Base-by-base conservation (phyloP, 2,329 filamentous ascomycete genomes). In the Salinomyces thailandicus region DNA sequence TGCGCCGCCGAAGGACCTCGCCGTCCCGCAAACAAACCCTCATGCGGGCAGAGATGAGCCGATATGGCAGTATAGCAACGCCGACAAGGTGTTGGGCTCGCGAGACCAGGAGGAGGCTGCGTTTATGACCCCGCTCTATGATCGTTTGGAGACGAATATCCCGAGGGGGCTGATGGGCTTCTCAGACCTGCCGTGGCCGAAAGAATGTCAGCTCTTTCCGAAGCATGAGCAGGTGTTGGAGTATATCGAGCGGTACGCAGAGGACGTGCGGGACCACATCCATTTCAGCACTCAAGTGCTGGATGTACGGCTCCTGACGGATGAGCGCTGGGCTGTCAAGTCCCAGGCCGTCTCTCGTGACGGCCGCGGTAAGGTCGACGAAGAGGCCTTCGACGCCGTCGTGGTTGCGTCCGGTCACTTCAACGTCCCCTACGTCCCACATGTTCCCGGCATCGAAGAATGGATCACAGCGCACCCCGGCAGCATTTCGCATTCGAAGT, bases 51-150 rank as follows among this genome's bases (percentile, higher is more conserved):
- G 72, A 1, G 81, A 87, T 44, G 67, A 71, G 38, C 81, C 83
- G 4, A 59, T 77, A 39, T 74, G 68, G 64, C 54, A 58, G 12
- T 35, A 40, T 5, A 43, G 39, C 29, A 39, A 44, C 37, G 33
- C 36, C 6, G 18, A 42, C 18, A 20, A 41, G 24, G 33, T 37
- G 0, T 24, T 43, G 3, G 28, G 39, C 9, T 33, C 43, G 8
- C 32, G 44, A n/a, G 35, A 27, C 7, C 33, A 45, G 5, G 54
- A 57, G 18, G 41, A 71, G 1, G 72, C 80, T 5, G 59, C 77
- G 2, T 93, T 89, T 52, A 68, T 84, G n/a, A 85, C 82, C 13
- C 82, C 87, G 3, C 75, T 94, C 61, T 95, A 95, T 58, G 76
- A 85, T 32, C 64, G 71, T 16, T 66, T 95, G 12, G 80, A 94